Conservation (phyloP, 2,329 filamentous ascomycete species). For the Macrophomina tecta region DNA sequence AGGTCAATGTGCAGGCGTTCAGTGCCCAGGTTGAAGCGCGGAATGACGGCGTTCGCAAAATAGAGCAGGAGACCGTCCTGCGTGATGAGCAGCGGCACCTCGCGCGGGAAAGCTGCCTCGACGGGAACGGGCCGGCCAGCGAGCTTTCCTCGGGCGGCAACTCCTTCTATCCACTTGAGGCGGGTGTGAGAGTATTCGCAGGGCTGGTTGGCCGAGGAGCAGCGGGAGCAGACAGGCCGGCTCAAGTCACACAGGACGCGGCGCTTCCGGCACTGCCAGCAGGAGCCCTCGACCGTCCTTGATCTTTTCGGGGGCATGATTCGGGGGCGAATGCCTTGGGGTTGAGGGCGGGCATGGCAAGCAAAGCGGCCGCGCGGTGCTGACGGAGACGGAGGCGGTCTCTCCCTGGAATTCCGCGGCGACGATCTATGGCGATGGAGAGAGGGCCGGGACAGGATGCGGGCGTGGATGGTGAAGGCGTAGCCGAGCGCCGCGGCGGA, state of each 20-base stretch:
- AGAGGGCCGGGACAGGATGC: no score
- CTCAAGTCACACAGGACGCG: slow-evolving; percentile 1
- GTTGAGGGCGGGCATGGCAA: not conserved
- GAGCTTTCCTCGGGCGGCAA: slow-evolving; percentile 5
- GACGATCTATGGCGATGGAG: no score
- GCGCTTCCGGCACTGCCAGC: not conserved
- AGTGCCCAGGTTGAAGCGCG: not conserved
- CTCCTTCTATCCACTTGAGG: slow-evolving; percentile 10
- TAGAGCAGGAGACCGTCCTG: not conserved
- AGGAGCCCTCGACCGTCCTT: slow-evolving; percentile 4
- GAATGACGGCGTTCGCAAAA: not conserved
- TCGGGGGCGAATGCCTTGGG: not conserved
- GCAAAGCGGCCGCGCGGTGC: not conserved
- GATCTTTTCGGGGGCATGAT: slow-evolving; percentile 1
- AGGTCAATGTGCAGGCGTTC: not conserved
- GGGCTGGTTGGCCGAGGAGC: not conserved
- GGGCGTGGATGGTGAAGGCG: no score
- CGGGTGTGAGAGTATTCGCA: slow-evolving; percentile 1
- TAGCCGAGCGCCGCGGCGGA: no score
- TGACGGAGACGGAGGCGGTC: no score
- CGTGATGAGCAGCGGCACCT: not conserved
- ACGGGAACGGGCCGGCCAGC: not conserved
- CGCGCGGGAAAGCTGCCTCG: not conserved
- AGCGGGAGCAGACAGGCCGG: slow-evolving; percentile 1
- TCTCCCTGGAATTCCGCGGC: no score